Percentiles rank a stretch among this genome's conserved stretches.
Conservation (phyloP, 768 basidiomycete genomes). For the Pisolithus microcarpus region DNA sequence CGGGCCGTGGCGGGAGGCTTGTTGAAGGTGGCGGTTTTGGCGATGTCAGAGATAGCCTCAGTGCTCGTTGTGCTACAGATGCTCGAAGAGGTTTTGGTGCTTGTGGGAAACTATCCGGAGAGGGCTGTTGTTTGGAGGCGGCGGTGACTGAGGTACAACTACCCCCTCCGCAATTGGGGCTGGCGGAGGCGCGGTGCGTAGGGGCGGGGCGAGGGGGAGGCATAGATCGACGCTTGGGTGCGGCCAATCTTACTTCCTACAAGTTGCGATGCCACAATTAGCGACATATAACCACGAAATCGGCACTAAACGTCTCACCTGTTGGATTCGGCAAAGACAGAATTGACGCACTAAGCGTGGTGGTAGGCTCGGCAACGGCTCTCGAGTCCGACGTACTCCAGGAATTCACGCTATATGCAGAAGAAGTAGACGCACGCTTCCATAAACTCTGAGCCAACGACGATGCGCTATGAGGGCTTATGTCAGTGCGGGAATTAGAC, state of each 20-base stretch:
- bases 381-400: slow-evolving; percentile 38
- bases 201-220: slow-evolving; percentile 74
- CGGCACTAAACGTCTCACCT: slow-evolving; percentile 2
- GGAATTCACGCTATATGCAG: slow-evolving; percentile 38
- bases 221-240: slow-evolving; percentile 50
- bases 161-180: slow-evolving; percentile 39
- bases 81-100: slow-evolving; percentile 41
- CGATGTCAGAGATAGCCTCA: slow-evolving; percentile 52
- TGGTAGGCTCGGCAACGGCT: slow-evolving; percentile 7
- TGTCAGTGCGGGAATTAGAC: slow-evolving; percentile 27
- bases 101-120: slow-evolving; percentile 5
- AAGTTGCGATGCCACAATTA: slow-evolving; percentile 8
- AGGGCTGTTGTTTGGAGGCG: not conserved
- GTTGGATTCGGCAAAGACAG: slow-evolving; percentile 9
- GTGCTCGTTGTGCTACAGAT: slow-evolving; percentile 48
- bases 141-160: not conserved
- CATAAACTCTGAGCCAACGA: slow-evolving; percentile 44
- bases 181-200: slow-evolving; percentile 59
- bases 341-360: not conserved
- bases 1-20: slow-evolving; percentile 60
- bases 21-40: slow-evolving; percentile 59
- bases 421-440: slow-evolving; percentile 49
- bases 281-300: slow-evolving; percentile 17
- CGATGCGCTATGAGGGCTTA: slow-evolving; percentile 38
- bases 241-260: slow-evolving; percentile 11